Percentiles rank a stretch among this genome's conserved stretches.
Conservation (phyloP, 805 yeast genomes). For the Candida pini region DNA sequence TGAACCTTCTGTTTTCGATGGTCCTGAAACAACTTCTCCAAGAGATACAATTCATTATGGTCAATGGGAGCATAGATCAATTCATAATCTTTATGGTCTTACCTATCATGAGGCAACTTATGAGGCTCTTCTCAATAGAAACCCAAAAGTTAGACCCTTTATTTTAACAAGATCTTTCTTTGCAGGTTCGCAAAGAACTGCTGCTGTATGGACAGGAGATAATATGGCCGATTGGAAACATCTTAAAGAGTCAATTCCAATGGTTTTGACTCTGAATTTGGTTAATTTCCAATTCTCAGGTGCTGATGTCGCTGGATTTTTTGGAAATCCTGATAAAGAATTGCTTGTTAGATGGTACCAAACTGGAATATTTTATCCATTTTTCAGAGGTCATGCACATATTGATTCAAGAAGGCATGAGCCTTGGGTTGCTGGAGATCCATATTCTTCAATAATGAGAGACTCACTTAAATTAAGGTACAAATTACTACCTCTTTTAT, state of each 20-base stretch:
- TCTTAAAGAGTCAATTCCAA: slow-evolving; percentile 73
- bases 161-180: slow-evolving; percentile 80
- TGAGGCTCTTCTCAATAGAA: slow-evolving; percentile 52
- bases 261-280: slow-evolving; percentile 75
- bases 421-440: slow-evolving; percentile 83
- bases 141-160: slow-evolving; percentile 66
- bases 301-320: slow-evolving; percentile 96
- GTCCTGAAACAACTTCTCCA: slow-evolving; percentile 90
- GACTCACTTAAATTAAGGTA: slow-evolving; percentile 74
- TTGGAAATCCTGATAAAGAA: slow-evolving; percentile 82
- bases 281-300: slow-evolving; percentile 92
- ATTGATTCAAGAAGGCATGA: slow-evolving; percentile 89
- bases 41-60: slow-evolving; percentile 76
- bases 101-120: slow-evolving; percentile 78
- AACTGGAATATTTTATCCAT: slow-evolving; percentile 93
- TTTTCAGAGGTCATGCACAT: slow-evolving; percentile 95
- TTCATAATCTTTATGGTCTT: slow-evolving; percentile 82
- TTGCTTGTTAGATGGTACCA: slow-evolving; percentile 91
- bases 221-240: slow-evolving; percentile 92
- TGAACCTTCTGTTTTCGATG: slow-evolving; percentile 92
- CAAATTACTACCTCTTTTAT: slow-evolving; percentile 67
- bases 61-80: slow-evolving; percentile 82
- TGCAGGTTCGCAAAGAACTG: slow-evolving; percentile 86
- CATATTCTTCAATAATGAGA: slow-evolving; percentile 58
- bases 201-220: slow-evolving; percentile 98